phyloP scores from a whole-genome alignment of 768 basidiomycete genomes.

The Sarcomyxa edulis region DNA sequence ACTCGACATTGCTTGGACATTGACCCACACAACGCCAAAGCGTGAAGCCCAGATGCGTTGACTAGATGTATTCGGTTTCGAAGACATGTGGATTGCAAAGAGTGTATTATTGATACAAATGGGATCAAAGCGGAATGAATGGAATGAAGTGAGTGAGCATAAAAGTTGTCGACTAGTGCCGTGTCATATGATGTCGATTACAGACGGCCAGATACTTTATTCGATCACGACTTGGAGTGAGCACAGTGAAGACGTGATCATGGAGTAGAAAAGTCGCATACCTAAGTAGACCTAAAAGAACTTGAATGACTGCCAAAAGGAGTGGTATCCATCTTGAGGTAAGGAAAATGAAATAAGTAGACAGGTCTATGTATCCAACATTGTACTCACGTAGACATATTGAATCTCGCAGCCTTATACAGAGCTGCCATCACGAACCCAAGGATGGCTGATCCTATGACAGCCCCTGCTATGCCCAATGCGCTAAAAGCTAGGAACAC shows the following conservation, averaged over 20 bases:
- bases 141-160: too few species aligned
- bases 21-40: too few species aligned
- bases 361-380: constrained; percentile 1
- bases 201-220: constrained; percentile 9
- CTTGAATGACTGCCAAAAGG: constrained; percentile 36
- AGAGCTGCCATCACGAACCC: constrained; percentile 41
- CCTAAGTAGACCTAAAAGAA: constrained; percentile 38
- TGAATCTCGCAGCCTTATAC: constrained; percentile 37
- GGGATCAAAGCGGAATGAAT: too few species aligned
- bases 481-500: constrained; percentile 37
- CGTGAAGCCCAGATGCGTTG: too few species aligned
- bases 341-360: background rate
- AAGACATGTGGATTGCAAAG: too few species aligned
- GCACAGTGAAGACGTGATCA: too few species aligned
- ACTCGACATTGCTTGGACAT: too few species aligned
- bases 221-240: background rate
- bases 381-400: constrained; percentile 45
- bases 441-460: constrained; percentile 39
- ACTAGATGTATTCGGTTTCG: too few species aligned
- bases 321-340: constrained; percentile 40
- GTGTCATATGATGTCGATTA: constrained; percentile 13
- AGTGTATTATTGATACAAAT: too few species aligned
- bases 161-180: too few species aligned
- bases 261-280: constrained; percentile 3
- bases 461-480: constrained; percentile 38